These are phyloP conservation scores for Tolypocladium guangdongense DNA, from an alignment of 2,329 filamentous ascomycete genomes.

Conservation along the genomic window DNA sequence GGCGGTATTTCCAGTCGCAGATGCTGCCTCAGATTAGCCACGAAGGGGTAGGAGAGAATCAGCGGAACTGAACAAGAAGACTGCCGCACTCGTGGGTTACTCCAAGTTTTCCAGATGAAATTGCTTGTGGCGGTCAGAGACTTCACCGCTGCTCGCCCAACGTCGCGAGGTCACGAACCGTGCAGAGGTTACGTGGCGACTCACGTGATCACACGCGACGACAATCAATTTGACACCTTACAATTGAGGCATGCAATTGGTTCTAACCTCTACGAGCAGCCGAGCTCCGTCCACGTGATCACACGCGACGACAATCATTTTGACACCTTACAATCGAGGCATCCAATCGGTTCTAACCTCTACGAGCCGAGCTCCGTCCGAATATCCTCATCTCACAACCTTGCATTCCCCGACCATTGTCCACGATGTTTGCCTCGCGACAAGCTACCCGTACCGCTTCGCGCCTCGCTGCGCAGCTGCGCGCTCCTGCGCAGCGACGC, in stretches of 20 bases:
- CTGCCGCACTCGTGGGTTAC: background rate
- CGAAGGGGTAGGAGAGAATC: no score
- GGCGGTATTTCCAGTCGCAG: no score
- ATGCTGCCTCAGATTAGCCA: background rate
- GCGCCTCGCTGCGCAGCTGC: slow-evolving; percentile 51
- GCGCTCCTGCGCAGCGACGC: slow-evolving; percentile 54
- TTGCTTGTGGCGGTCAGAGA: background rate
- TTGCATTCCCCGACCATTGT: slow-evolving; percentile 9
- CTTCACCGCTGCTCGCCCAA: background rate
- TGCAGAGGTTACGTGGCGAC: slow-evolving; percentile 6
- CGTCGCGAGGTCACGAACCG: background rate
- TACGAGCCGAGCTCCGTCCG: slow-evolving; percentile 22
- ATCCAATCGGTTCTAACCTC: slow-evolving; percentile 11
- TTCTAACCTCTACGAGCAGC: slow-evolving; percentile 13
- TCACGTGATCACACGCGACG: slow-evolving; percentile 13
- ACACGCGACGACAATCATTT: no score
- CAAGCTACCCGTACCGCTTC: slow-evolving; percentile 49
- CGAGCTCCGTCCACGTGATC: slow-evolving; percentile 22
- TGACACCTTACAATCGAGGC: slow-evolving; percentile 21
- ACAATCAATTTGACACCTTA: slow-evolving; percentile 11
- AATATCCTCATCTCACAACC: slow-evolving; percentile 23
- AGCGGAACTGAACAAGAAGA: background rate
- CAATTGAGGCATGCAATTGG: slow-evolving; percentile 19
- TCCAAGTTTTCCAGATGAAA: background rate
- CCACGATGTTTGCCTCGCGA: slow-evolving; percentile 56